Percentiles rank a stretch among this genome's conserved stretches.
phyloP scores from a whole-genome alignment of 352 stramenopile species.

The Pythium volutum region DNA sequence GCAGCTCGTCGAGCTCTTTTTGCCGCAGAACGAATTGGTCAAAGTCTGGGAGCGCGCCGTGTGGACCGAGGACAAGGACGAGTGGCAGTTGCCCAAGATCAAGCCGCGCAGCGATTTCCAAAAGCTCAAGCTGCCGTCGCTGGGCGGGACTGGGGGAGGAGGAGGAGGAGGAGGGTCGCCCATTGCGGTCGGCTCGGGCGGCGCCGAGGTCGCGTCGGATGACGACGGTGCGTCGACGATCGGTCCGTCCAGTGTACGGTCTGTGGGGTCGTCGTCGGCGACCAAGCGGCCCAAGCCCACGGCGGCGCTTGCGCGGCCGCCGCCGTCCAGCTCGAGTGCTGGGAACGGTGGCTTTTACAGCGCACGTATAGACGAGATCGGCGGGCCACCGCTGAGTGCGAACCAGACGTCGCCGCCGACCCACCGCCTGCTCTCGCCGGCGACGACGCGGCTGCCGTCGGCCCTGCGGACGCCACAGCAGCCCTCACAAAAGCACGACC shows the following conservation, averaged over 20 bases:
- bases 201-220: conserved; percentile 57
- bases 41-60: conserved; percentile 87
- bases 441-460: conserved; percentile 33
- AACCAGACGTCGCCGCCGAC: conserved; percentile 21
- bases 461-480: conserved; percentile 32
- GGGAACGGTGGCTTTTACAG: conserved; percentile 13
- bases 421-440: conserved; percentile 28
- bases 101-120: conserved; percentile 80
- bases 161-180: background rate
- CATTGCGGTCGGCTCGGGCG: conserved; percentile 38
- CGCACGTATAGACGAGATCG: conserved; percentile 16
- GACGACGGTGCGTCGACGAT: conserved; percentile 29
- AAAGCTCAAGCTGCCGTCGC: conserved; percentile 65
- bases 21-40: conserved; percentile 80
- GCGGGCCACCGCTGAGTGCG: background rate
- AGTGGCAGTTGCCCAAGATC: conserved; percentile 72
- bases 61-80: conserved; percentile 80
- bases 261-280: conserved; percentile 11
- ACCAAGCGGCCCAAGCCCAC: conserved; percentile 11
- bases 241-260: conserved; percentile 11
- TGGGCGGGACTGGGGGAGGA: too few species aligned
- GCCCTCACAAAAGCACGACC: conserved; percentile 3
- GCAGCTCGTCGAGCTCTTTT: conserved; percentile 83
- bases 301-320: background rate
- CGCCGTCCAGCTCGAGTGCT: background rate